These are phyloP conservation scores for Trichosporon coremiiforme DNA, from an alignment of 1,284 basidiomycete genomes.

Conservation along the genomic window DNA sequence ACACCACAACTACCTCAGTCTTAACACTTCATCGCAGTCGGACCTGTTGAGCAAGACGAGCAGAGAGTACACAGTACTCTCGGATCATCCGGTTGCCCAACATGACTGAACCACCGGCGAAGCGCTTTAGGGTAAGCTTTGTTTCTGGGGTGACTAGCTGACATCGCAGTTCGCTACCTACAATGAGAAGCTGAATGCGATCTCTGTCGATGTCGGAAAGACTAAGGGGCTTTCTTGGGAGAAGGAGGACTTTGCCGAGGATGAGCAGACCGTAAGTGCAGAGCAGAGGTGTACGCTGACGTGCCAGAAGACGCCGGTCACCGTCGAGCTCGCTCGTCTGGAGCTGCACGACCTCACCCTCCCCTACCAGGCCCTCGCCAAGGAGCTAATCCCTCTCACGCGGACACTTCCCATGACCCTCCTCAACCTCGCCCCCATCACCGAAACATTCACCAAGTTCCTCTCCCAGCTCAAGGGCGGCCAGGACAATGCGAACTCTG, in stretches of 20 bases:
- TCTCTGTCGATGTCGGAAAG: conserved; percentile 53
- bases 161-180: conserved; percentile 50
- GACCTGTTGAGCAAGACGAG: not conserved
- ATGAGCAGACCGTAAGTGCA: conserved; percentile 47
- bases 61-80: not conserved
- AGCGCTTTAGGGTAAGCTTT: conserved; percentile 47
- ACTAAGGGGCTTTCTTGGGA: conserved; percentile 50
- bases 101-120: conserved; percentile 53
- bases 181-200: conserved; percentile 50
- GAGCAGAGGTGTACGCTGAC: not conserved
- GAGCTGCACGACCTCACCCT: conserved; percentile 70
- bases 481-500: conserved; percentile 45
- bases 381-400: conserved; percentile 65
- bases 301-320: conserved; percentile 50
- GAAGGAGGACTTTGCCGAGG: conserved; percentile 49
- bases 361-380: conserved; percentile 71
- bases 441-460: conserved; percentile 54
- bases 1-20: not conserved
- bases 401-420: conserved; percentile 77
- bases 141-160: not conserved
- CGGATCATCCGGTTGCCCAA: conserved; percentile 1
- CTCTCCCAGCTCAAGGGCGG: conserved; percentile 57
- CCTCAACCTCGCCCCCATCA: conserved; percentile 72
- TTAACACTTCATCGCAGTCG: not conserved
- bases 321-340: conserved; percentile 52